These are phyloP conservation scores for Colletotrichum cereale DNA, from an alignment of 2,329 filamentous ascomycete species.

Conservation along the genomic window DNA sequence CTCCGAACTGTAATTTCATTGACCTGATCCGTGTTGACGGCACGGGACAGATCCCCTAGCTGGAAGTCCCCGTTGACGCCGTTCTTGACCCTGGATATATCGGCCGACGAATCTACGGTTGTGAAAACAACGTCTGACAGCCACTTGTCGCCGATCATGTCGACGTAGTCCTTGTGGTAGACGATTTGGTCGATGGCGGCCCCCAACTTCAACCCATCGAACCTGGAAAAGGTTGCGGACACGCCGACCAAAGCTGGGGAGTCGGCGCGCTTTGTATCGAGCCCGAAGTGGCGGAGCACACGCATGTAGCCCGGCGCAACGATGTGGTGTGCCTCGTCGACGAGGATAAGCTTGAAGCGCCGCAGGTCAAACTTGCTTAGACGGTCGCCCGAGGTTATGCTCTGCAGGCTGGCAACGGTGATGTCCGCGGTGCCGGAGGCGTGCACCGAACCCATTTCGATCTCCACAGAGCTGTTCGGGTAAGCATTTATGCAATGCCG, in stretches of 20 bases:
- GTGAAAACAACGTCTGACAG: constrained; percentile 93
- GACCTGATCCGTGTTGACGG: constrained; percentile 83
- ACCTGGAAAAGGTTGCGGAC: constrained; percentile 82
- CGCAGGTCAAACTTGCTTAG: constrained; percentile 85
- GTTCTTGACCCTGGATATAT: constrained; percentile 78
- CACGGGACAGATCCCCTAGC: constrained; percentile 79
- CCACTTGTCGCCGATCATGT: constrained; percentile 88
- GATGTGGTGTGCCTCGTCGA: constrained; percentile 98
- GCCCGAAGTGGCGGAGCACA: constrained; percentile 82
- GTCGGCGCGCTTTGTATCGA: constrained; percentile 57
- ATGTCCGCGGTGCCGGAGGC: constrained; percentile 89
- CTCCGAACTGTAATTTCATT: constrained; percentile 89
- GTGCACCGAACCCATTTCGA: constrained; percentile 88
- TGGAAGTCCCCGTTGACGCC: constrained; percentile 83
- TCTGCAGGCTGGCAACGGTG: constrained; percentile 90
- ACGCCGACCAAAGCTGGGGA: constrained; percentile 84
- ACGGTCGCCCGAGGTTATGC: constrained; percentile 81
- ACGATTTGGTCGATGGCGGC: constrained; percentile 94
- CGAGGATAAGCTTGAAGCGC: constrained; percentile 88
- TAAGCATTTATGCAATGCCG: constrained; percentile 86
- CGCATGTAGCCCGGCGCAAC: constrained; percentile 85
- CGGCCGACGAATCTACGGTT: constrained; percentile 85
- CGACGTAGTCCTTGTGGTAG: constrained; percentile 83
- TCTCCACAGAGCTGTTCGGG: constrained; percentile 82
- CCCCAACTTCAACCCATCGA: constrained; percentile 86